phyloP scores from a whole-genome alignment of 2,329 filamentous ascomycete species.

The Lachnum nothofagi region DNA sequence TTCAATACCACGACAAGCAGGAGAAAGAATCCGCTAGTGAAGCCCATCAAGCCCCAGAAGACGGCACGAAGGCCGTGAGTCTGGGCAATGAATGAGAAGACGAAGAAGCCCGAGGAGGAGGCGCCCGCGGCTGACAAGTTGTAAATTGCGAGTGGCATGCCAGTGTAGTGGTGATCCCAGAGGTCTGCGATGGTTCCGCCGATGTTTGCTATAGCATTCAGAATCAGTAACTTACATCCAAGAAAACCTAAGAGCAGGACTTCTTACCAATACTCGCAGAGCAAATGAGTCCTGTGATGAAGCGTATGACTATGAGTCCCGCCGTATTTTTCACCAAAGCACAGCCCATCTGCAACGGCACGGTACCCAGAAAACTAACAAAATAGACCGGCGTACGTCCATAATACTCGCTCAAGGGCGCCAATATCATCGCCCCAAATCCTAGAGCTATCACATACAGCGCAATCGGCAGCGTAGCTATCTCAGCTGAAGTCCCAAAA shows the following conservation, averaged over 20 bases:
- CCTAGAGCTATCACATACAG: constrained; percentile 44
- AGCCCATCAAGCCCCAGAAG: constrained; percentile 17
- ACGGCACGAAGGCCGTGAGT: constrained; percentile 9
- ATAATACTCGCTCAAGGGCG: constrained; percentile 38
- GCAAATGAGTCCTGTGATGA: constrained; percentile 43
- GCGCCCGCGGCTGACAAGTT: constrained; percentile 40
- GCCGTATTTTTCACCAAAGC: constrained; percentile 39
- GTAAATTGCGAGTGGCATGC: constrained; percentile 36
- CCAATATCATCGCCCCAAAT: constrained; percentile 33
- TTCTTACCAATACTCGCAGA: constrained; percentile 32
- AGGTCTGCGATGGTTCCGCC: constrained; percentile 34
- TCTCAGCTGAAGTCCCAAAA: constrained; percentile 37
- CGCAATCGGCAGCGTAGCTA: constrained; percentile 41
- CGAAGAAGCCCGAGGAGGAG: constrained; percentile 35
- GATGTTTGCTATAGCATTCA: constrained; percentile 30
- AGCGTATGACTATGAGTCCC: constrained; percentile 39
- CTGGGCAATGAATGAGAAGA: constrained; percentile 15
- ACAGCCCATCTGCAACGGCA: constrained; percentile 40
- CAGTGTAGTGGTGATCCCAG: constrained; percentile 21
- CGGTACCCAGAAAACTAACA: constrained; percentile 46
- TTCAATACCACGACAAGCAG: constrained; percentile 5
- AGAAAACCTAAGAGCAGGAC: neutral
- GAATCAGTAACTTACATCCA: neutral
- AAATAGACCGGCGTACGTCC: constrained; percentile 41
- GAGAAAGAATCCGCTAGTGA: constrained; percentile 15